These are phyloP conservation scores for Penicillium arizonense DNA, from an alignment of 495 filamentous ascomycete genomes.

Conservation along the genomic window DNA sequence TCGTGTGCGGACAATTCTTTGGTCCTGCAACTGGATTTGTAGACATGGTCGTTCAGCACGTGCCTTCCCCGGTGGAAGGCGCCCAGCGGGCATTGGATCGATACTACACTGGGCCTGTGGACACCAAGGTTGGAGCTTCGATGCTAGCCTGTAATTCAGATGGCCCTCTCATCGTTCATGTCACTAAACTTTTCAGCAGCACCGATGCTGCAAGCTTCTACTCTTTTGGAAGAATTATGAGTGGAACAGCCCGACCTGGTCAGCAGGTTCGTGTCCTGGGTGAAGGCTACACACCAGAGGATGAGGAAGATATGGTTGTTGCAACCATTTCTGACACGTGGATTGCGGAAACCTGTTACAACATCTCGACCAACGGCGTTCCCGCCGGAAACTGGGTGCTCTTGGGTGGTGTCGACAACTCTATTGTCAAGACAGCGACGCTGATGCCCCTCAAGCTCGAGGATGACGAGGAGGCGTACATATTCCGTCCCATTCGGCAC, in stretches of 20 bases:
- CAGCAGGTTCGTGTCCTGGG: slow-evolving; percentile 87
- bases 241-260: slow-evolving; percentile 80
- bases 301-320: slow-evolving; percentile 94
- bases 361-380: slow-evolving; percentile 84
- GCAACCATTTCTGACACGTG: slow-evolving; percentile 88
- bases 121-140: slow-evolving; percentile 75
- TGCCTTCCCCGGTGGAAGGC: slow-evolving; percentile 83
- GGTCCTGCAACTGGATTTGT: slow-evolving; percentile 87
- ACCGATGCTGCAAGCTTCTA: slow-evolving; percentile 84
- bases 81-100: slow-evolving; percentile 71
- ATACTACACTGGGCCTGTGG: slow-evolving; percentile 95
- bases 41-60: slow-evolving; percentile 89
- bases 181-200: slow-evolving; percentile 90
- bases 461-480: slow-evolving; percentile 86
- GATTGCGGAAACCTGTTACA: slow-evolving; percentile 93
- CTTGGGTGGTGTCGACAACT: slow-evolving; percentile 90
- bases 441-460: slow-evolving; percentile 78
- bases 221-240: slow-evolving; percentile 90
- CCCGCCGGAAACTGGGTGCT: slow-evolving; percentile 96
- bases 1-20: slow-evolving; percentile 95
- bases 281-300: slow-evolving; percentile 93
- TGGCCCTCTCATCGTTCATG: slow-evolving; percentile 83
- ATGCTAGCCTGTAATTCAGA: slow-evolving; percentile 85
- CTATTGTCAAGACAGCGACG: slow-evolving; percentile 97
- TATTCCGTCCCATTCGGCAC: slow-evolving; percentile 90